These are phyloP conservation scores for Linderina pennispora DNA, from an alignment of 192 early-diverging fungal genomes.

Conservation along the genomic window DNA sequence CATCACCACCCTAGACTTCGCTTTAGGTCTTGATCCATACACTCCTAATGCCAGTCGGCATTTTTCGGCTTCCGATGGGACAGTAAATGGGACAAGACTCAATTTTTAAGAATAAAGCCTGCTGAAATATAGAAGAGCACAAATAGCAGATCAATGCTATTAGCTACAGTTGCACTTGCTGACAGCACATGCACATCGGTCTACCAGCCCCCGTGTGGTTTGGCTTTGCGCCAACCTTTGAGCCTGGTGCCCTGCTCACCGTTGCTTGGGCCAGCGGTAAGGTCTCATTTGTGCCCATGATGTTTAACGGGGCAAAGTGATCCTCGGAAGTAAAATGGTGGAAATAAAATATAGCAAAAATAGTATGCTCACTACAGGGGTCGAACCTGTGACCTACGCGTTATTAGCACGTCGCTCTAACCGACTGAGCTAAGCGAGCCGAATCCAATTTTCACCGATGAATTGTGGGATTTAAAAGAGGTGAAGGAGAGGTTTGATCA, in stretches of 20 bases:
- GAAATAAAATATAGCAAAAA: background rate
- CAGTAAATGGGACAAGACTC: no score
- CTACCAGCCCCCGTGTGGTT: conserved; percentile 37
- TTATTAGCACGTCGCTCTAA: conserved; percentile 2
- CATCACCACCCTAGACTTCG: no score
- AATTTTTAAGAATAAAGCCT: no score
- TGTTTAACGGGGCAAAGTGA: conserved; percentile 16
- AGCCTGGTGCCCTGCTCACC: conserved; percentile 36
- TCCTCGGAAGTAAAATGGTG: background rate
- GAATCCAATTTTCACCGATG: background rate
- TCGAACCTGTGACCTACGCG: conserved; percentile 2
- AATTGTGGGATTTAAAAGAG: no score
- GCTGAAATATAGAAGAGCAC: no score
- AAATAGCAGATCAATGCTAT: no score
- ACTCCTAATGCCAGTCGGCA: no score
- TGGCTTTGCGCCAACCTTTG: conserved; percentile 40
- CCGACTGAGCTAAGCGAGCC: conserved; percentile 2
- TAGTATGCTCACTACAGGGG: conserved; percentile 1
- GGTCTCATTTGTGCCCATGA: conserved; percentile 39
- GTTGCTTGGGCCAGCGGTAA: conserved; percentile 51
- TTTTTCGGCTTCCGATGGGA: no score
- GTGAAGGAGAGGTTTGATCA: no score
- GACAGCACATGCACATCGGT: conserved; percentile 30
- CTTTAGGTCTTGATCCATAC: no score
- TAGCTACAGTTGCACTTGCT: no score